Base-by-base conservation (phyloP, 148 eudicot species). In the Vaccinium corymbosum region DNA sequence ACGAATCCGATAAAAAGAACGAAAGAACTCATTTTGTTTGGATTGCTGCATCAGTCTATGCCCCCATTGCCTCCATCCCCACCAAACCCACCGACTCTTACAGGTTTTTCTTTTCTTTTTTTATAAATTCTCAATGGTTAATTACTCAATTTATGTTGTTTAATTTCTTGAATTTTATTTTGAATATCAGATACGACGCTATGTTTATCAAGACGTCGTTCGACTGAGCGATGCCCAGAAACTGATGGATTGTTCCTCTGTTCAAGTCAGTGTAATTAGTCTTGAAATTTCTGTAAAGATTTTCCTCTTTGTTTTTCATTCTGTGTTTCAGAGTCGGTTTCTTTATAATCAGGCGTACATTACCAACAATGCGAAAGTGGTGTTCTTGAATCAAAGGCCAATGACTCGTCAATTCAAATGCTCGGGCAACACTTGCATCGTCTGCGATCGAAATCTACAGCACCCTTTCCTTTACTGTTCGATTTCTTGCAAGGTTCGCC, bases 201-300 rank as follows among this genome's bases (percentile, higher is more conserved):
- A 92, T 55, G 91, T 92, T 72, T 92, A 91, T 73, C 90, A 91
- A 64, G 93, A 91, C 72, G 94, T 92, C 62, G 51, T 92, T 11
- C 74, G 86, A 8, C 19, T 92, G 72, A 80, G 59, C 20, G 91
- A 90, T 85, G 92, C 90, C 56, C 87, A 85, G 81, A 88, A 82
- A 80, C 27, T 90, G 15, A 83, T 88, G 51, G 90, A 91, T 48
- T 91, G 91, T 64, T 85, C 88, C 79, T 87, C 81, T 22, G 87
- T 91, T 85, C 91, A 91, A 76, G 93, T 89, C 81, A 78, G 86
- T 51, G 25, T 2, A 42, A 13, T 6, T 10, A 27, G 25, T 5
- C 56, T 29, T 46, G 27, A 48, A 68, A 68, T 22, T 61, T 52
- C 25, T 29, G 4, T 27, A 2, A 19, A 19, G 35, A 8, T 17